Evolutionary conservation across 352 stramenopile species (phyloP).

Genomic region (Blastocystis sp.): DNA sequence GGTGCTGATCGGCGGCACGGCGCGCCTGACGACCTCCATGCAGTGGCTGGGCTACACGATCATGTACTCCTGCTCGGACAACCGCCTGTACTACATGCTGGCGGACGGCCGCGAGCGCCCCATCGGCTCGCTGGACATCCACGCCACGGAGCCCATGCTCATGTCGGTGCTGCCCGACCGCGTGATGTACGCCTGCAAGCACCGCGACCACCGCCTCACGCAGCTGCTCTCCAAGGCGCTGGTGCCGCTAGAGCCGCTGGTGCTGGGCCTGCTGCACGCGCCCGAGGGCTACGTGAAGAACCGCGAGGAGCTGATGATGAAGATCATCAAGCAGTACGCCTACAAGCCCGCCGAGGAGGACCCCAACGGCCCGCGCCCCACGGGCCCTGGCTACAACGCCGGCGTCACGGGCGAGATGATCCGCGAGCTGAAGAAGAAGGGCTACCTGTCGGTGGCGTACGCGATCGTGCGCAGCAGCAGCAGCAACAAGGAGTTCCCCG

Average conservation of each 20-base stretch:
- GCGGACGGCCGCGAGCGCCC: conserved; percentile 60
- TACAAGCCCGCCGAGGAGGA: conserved; percentile 69
- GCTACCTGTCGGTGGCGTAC: conserved; percentile 54
- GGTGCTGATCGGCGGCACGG: conserved; percentile 66
- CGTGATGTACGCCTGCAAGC: conserved; percentile 67
- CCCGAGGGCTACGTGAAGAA: conserved; percentile 66
- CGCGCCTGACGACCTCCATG: conserved; percentile 67
- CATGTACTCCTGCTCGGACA: conserved; percentile 66
- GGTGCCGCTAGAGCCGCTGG: conserved; percentile 62
- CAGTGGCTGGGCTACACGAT: conserved; percentile 68
- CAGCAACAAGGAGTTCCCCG: conserved; percentile 68
- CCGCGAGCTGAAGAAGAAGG: conserved; percentile 64
- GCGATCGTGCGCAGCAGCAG: conserved; percentile 64
- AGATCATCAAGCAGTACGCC: conserved; percentile 61
- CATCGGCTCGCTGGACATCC: conserved; percentile 61
- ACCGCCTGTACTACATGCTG: conserved; percentile 70
- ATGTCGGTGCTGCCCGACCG: conserved; percentile 65
- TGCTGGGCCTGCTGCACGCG: conserved; percentile 58
- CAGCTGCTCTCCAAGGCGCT: conserved; percentile 63
- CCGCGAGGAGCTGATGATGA: conserved; percentile 63
- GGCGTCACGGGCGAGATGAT: conserved; percentile 66
- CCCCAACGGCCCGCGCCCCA: conserved; percentile 46
- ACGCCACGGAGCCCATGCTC: conserved; percentile 64
- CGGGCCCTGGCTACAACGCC: conserved; percentile 62
- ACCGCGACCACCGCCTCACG: conserved; percentile 64